Base-by-base conservation (phyloP, 2,329 filamentous ascomycete genomes). In the Lecanicillium sp. region DNA sequence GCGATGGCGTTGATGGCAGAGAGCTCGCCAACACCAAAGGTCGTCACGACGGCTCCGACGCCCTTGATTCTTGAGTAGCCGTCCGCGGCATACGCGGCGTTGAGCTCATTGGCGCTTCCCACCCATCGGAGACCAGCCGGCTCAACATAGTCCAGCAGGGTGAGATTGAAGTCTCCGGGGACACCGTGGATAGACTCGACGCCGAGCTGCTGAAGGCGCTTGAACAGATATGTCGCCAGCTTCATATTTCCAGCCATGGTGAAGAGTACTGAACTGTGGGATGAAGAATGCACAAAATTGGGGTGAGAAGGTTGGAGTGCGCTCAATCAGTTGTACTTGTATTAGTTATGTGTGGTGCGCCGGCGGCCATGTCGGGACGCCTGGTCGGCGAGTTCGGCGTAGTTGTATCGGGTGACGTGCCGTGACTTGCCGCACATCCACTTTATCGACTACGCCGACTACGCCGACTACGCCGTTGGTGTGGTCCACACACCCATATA, bases 1-100 rank as follows among this genome's bases (percentile, higher is more conserved):
- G 72, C 74, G 45, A 77, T 68, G 27, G 69, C 74, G 48, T 79
- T 78, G 50, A 78, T 64, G 6, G 74, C 73, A 4, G 73, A 77
- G 29, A 69, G 56, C 44, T 72, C 68, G 8, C 76, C 77, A 2
- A 80, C 76, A 4, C 75, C 77, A 48, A 77, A 77, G 0, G 76
- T 78, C 1, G 77, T 80, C 20, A 79, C 59, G 8, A 77, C 49
- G 27, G 62, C 65, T 5, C 59, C 57, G 7, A 71, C 55, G 6
- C 69, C 69, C 44, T 74, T 74, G 42, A 74, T 63, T 12, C 74
- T 59, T 3, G 70, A 66, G 46, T 79, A 79, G 2, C 72, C 75
- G 45, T 79, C 75, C 3, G 71, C 70, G 1, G 72, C 71, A 44
- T 77, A 77, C 3, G 62, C 71, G 3, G 70, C 69, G 45, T 77